A percentile compares a stretch with the other conserved stretches of the same genome.
phyloP scores from a whole-genome alignment of 768 basidiomycete genomes.

The Tylopilus plumbeoviolaceoides region DNA sequence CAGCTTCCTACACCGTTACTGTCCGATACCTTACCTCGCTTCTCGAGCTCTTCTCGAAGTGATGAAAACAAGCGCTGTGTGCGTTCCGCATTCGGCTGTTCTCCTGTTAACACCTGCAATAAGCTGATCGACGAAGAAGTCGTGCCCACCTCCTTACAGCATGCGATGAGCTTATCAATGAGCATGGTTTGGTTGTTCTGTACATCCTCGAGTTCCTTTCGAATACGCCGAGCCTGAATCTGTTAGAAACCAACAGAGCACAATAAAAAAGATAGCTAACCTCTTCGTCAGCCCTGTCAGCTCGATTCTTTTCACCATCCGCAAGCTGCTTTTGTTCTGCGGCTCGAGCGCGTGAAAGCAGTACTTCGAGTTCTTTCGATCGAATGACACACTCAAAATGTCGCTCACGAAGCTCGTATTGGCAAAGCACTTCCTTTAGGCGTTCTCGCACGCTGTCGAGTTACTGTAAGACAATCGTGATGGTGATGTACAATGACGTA shows the following conservation, averaged over 20 bases:
- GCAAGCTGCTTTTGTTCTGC: conserved; percentile 84
- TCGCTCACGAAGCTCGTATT: conserved; percentile 86
- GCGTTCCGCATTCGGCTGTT: conserved; percentile 75
- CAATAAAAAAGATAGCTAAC: conserved; percentile 37
- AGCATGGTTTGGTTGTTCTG: conserved; percentile 75
- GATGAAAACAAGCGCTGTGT: conserved; percentile 78
- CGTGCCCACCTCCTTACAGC: conserved; percentile 77
- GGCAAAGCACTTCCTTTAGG: conserved; percentile 80
- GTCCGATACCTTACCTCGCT: conserved; percentile 52
- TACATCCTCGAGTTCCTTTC: conserved; percentile 75
- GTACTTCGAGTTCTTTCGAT: conserved; percentile 86
- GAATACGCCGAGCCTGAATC: conserved; percentile 58
- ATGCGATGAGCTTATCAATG: conserved; percentile 79
- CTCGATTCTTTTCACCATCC: conserved; percentile 66
- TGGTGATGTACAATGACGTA: conserved; percentile 38
- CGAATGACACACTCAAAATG: conserved; percentile 92
- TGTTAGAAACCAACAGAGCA: conserved; percentile 6
- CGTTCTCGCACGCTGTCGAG: conserved; percentile 70
- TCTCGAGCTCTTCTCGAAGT: conserved; percentile 80
- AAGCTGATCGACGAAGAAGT: neutral
- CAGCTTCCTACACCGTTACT: conserved; percentile 42
- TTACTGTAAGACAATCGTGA: neutral
- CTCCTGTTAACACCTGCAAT: conserved; percentile 11
- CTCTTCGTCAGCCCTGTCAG: conserved; percentile 71
- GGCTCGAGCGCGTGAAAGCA: conserved; percentile 81